Conservation (phyloP, 1,139 yeast species). For the Pichia sp. region DNA sequence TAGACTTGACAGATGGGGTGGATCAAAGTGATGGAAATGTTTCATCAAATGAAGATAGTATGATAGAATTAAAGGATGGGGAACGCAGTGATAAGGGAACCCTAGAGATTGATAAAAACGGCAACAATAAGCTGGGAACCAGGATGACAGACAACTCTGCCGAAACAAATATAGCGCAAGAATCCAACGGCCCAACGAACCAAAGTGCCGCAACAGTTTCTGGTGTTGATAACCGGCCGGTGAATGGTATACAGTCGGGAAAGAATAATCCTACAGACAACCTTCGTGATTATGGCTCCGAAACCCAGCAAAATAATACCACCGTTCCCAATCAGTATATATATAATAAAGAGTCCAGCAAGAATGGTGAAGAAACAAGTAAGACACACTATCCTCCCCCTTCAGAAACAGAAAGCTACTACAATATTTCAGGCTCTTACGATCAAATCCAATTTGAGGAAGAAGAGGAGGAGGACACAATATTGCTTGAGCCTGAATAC, state of each 20-base stretch:
- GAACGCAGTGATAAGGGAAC: not conserved
- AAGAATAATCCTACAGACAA: not conserved
- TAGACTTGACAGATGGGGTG: not conserved
- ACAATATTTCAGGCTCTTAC: not conserved
- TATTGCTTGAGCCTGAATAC: constrained; percentile 80
- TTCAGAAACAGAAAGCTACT: not conserved
- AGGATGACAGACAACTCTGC: constrained; percentile 12
- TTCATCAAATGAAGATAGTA: not conserved
- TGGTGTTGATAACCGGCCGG: not conserved
- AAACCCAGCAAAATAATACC: not conserved
- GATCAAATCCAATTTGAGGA: constrained; percentile 35
- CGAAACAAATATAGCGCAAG: constrained; percentile 4
- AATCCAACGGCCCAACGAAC: not conserved
- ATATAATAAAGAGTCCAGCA: not conserved
- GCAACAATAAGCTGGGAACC: not conserved
- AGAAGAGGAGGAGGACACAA: constrained; percentile 71
- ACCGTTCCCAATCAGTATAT: not conserved
- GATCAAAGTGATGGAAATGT: not conserved
- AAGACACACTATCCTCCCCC: not conserved
- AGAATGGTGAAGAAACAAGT: not conserved
- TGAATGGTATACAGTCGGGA: not conserved
- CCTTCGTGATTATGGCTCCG: not conserved
- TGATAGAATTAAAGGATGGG: not conserved
- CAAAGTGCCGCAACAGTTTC: not conserved
- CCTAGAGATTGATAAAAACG: not conserved